Base-by-base conservation (phyloP, 176 grass and related monocot genomes). In the Olyra latifolia region DNA sequence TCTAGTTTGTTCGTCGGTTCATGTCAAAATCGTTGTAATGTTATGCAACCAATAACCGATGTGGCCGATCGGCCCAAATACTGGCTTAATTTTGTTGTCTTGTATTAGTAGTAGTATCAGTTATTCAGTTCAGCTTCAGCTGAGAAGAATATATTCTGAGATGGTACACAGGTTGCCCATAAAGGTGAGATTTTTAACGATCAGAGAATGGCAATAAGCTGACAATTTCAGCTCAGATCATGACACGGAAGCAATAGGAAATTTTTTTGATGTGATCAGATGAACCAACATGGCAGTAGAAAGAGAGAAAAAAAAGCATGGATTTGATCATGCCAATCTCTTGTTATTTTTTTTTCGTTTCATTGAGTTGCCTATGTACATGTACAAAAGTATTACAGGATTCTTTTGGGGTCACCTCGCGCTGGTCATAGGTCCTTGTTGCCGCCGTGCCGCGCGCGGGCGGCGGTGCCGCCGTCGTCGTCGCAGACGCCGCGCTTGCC, bases 361-460 rank as follows among this genome's bases (percentile, higher is more conserved):
- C 48, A 14, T 62, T 28, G 75, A 22, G 22, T 46, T 27, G 22
- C 73, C 53, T 59, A 19, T 54, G 61, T 47, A 19, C 81, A 88
- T 85, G 66, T 88, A 91, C 85, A 88, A 27, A 44, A 63, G 76
- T 71, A 69, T 87, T 63, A 82, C 79, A 71, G 10, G 50, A 59
- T n/a, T 25, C 50, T 54, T 12, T 5, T 3, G 43, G 2, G 17
- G 19, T 84, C 65, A 77, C 83, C 70, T 74, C 24, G 17, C 12
- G 4, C 13, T 29, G 14, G 14, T 81, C 20, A 83, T 41, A 69
- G 28, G 9, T 91, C 76, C 59, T 60, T 80, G 20, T 6, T 19
- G 50, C 9, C 8, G 8, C 61, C 27, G 58, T 48, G 52, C 46
- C 20, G 16, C 27, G 41, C 32, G n/a, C 69, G 39, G 6, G 10